A percentile compares a stretch with the other conserved stretches of the same genome.
These are phyloP conservation scores for Fusarium verticillioides DNA, from an alignment of 2,329 filamentous ascomycete genomes.

Conservation along the genomic window DNA sequence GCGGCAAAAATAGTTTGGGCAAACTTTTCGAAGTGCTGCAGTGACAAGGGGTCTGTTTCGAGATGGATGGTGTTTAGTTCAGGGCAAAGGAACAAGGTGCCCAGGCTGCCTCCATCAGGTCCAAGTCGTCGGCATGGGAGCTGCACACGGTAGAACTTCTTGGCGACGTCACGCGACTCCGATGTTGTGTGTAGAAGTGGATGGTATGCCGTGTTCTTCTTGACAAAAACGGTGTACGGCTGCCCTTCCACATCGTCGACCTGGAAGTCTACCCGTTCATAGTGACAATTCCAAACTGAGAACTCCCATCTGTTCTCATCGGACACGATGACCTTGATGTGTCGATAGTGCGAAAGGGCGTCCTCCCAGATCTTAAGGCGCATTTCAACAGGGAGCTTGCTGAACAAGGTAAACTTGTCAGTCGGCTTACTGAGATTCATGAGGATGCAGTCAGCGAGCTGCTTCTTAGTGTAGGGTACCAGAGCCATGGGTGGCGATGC, in stretches of 20 bases:
- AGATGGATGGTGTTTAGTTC: background rate
- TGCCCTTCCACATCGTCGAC: background rate
- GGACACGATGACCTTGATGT: background rate
- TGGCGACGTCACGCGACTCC: background rate
- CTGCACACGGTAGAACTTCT: background rate
- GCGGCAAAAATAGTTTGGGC: fast-evolving
- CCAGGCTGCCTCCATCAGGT: background rate
- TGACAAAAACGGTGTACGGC: background rate
- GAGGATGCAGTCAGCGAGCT: background rate
- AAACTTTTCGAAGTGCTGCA: background rate
- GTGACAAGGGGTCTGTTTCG: background rate
- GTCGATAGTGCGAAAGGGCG: background rate
- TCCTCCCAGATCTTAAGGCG: background rate
- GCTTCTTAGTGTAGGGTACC: too few species aligned
- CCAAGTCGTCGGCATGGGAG: background rate
- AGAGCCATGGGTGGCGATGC: background rate
- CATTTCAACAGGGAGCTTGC: background rate
- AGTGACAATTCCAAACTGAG: background rate
- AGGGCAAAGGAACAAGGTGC: background rate
- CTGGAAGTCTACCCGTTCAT: background rate
- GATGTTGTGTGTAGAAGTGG: background rate
- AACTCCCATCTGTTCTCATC: background rate
- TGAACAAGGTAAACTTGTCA: background rate
- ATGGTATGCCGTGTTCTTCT: background rate
- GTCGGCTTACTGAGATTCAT: background rate